Percentiles rank a stretch among this genome's conserved stretches.
Evolutionary conservation across 768 basidiomycete genomes (phyloP).

Genomic region (Suillus plorans): DNA sequence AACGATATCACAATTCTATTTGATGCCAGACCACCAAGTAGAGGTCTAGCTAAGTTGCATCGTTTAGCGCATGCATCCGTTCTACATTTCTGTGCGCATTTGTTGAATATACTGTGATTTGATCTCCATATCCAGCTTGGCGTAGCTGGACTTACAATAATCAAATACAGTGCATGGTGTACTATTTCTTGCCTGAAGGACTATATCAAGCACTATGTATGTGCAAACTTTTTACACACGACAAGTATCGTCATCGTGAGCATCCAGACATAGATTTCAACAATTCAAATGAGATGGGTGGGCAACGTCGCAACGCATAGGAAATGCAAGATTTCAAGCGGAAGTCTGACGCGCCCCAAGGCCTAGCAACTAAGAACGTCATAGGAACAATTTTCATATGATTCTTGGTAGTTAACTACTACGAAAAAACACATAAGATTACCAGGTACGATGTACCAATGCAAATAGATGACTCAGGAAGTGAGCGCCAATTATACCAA

Average conservation of each 20-base stretch:
- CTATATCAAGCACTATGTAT: not conserved
- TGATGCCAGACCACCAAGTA: not conserved
- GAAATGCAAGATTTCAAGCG: not conserved
- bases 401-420: not conserved
- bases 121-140: not conserved
- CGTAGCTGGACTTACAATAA: not conserved
- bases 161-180: not conserved
- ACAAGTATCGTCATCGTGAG: not conserved
- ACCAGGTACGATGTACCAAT: not conserved
- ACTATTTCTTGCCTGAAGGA: too few relatives aligned
- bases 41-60: not conserved
- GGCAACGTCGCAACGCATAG: not conserved
- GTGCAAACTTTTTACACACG: not conserved
- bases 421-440: not conserved
- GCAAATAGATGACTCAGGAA: not conserved
- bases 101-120: not conserved
- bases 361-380: not conserved
- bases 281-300: not conserved
- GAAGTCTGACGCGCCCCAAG: too few relatives aligned
- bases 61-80: not conserved
- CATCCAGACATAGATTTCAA: not conserved
- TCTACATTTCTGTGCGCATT: not conserved
- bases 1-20: not conserved
- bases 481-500: slow-evolving; percentile 49
- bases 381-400: not conserved